A percentile compares a stretch with the other conserved stretches of the same genome.
Conservation (phyloP, 495 filamentous ascomycete genomes). For the Pseudotulostoma volvatum region DNA sequence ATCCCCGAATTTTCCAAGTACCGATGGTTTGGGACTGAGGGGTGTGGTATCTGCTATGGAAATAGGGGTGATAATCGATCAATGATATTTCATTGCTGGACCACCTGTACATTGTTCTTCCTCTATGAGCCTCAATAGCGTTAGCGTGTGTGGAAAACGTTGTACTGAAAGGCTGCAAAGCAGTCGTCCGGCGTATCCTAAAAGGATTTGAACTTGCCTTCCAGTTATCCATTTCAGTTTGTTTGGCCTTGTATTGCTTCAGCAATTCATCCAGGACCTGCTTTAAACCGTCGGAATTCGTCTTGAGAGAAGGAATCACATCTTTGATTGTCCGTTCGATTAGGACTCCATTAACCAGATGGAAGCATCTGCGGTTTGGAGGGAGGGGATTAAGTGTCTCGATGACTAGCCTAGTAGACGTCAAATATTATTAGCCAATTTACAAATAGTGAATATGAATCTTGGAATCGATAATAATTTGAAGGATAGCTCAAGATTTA, state of each 20-base stretch:
- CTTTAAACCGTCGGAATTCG: constrained; percentile 88
- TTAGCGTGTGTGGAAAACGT: no score
- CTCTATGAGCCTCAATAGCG: constrained; percentile 41
- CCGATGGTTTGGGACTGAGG: no score
- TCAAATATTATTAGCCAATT: background rate
- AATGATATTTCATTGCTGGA: constrained; percentile 52
- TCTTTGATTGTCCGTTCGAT: constrained; percentile 88
- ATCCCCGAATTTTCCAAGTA: no score
- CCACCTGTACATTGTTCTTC: constrained; percentile 96
- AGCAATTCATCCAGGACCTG: constrained; percentile 91
- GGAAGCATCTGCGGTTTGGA: constrained; percentile 86
- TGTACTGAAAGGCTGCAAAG: constrained; percentile 4
- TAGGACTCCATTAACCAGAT: constrained; percentile 93
- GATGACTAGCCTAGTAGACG: constrained; percentile 60
- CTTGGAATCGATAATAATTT: no score
- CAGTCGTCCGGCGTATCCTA: no score
- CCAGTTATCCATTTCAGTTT: constrained; percentile 93
- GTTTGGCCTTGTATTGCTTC: constrained; percentile 92
- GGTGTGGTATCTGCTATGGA: no score
- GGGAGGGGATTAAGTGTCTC: constrained; percentile 79
- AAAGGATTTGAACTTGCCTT: constrained; percentile 71
- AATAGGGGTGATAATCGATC: no score
- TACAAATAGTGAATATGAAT: background rate
- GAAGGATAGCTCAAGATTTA: no score
- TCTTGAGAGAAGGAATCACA: constrained; percentile 76